Percentiles rank a stretch among this genome's conserved stretches.
phyloP scores from a whole-genome alignment of 2,329 filamentous ascomycete species.

The Sphaerostilbella broomeana region DNA sequence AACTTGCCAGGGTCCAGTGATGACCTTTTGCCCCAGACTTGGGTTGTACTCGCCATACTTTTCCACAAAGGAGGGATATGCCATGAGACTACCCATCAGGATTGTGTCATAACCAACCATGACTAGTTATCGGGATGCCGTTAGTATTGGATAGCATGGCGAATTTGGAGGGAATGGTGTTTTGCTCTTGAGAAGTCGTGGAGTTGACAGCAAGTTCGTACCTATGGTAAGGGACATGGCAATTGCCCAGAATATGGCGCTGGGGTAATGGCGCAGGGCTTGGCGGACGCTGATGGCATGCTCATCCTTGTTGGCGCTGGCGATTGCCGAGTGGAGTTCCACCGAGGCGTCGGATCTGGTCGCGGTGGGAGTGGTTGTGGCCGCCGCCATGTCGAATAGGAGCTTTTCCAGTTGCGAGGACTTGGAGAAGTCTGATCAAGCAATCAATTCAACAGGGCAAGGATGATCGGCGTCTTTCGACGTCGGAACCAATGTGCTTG shows the following conservation, averaged over 20 bases:
- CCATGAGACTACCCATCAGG: conserved; percentile 27
- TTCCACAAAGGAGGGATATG: conserved; percentile 26
- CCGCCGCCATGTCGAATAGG: conserved; percentile 2
- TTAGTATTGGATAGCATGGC: no score
- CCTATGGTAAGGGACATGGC: conserved; percentile 19
- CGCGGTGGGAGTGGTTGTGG: neutral
- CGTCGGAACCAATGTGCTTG: no score
- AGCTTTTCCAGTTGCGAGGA: no score
- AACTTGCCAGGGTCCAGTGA: conserved; percentile 41
- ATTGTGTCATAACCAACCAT: conserved; percentile 31
- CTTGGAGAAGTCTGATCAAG: no score
- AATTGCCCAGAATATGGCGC: conserved; percentile 27
- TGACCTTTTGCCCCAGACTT: conserved; percentile 21
- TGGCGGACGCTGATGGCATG: conserved; percentile 19
- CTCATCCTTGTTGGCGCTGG: conserved; percentile 18
- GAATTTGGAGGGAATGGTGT: no score
- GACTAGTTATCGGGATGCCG: no score
- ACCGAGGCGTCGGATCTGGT: neutral
- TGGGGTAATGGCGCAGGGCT: conserved; percentile 20
- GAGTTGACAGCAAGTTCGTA: neutral
- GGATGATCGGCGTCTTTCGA: no score
- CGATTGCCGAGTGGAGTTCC: conserved; percentile 11
- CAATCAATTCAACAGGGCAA: no score
- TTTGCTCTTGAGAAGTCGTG: neutral
- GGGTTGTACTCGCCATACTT: conserved; percentile 18